phyloP scores from a whole-genome alignment of 495 filamentous ascomycete species.

The Aspergillus hancockii region DNA sequence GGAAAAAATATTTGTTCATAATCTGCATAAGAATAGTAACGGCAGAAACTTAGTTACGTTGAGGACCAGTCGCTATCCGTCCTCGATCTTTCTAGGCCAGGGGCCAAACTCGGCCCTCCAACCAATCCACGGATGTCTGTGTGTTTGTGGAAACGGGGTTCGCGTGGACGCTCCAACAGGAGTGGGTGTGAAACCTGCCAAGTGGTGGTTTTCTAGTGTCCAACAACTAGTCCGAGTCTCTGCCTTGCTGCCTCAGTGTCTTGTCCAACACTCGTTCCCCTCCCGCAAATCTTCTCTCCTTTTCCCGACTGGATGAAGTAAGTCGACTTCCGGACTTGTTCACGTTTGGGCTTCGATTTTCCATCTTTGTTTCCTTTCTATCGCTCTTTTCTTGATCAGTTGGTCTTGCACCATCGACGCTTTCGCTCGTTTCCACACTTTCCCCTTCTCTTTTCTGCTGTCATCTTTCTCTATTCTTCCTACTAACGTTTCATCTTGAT shows the following conservation, averaged over 20 bases:
- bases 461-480: slow-evolving; percentile 22
- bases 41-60: background rate
- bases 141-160: slow-evolving; percentile 8
- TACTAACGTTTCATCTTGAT: slow-evolving; percentile 21
- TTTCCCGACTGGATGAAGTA: slow-evolving; percentile 6
- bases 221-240: background rate
- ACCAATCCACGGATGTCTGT: background rate
- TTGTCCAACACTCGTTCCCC: background rate
- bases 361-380: slow-evolving; percentile 9
- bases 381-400: slow-evolving; percentile 3
- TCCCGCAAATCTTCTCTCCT: slow-evolving; percentile 6
- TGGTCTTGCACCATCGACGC: background rate
- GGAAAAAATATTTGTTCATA: background rate
- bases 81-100: slow-evolving; percentile 9
- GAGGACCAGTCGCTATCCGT: background rate
- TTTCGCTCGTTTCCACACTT: slow-evolving; percentile 22
- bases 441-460: slow-evolving; percentile 16
- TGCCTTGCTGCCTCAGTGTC: slow-evolving; percentile 8
- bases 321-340: slow-evolving; percentile 2
- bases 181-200: slow-evolving; percentile 17
- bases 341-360: background rate
- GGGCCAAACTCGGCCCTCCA: background rate
- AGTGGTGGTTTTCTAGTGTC: slow-evolving; percentile 1
- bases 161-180: slow-evolving; percentile 5
- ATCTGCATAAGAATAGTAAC: slow-evolving; percentile 13